A percentile compares a stretch with the other conserved stretches of the same genome.
These are phyloP conservation scores for Penicillium expansum DNA, from an alignment of 2,329 filamentous ascomycete species.

Conservation along the genomic window DNA sequence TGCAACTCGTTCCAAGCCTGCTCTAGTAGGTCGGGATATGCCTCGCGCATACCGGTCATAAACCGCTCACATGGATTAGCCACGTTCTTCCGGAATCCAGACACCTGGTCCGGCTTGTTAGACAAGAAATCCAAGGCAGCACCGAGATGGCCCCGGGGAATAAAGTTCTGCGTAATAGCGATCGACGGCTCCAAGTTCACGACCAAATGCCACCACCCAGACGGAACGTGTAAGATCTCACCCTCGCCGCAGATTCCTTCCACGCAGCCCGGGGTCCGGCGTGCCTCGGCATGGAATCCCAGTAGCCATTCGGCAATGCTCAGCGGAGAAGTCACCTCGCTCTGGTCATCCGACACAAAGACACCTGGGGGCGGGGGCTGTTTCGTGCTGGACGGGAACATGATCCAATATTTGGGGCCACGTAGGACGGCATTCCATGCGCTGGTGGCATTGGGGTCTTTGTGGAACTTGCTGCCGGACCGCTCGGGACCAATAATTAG, in stretches of 20 bases:
- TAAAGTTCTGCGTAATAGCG: slow-evolving; percentile 93
- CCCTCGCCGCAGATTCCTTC: slow-evolving; percentile 83
- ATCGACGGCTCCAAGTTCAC: slow-evolving; percentile 83
- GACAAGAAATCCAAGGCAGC: slow-evolving; percentile 77
- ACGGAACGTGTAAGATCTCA: slow-evolving; percentile 88
- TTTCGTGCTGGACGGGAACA: slow-evolving; percentile 74
- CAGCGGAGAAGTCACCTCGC: slow-evolving; percentile 88
- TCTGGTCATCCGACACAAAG: slow-evolving; percentile 82
- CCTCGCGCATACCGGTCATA: slow-evolving; percentile 61
- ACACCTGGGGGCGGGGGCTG: slow-evolving; percentile 76
- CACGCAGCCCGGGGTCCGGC: slow-evolving; percentile 69
- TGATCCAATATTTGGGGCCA: slow-evolving; percentile 96
- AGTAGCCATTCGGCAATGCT: slow-evolving; percentile 97
- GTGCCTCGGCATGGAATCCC: slow-evolving; percentile 80
- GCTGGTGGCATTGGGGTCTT: slow-evolving; percentile 66
- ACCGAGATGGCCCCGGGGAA: slow-evolving; percentile 69
- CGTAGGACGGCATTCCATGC: slow-evolving; percentile 94
- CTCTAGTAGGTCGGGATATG: slow-evolving; percentile 65
- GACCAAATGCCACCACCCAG: slow-evolving; percentile 95
- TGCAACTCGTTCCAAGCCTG: slow-evolving; percentile 65
- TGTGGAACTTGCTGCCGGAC: slow-evolving; percentile 93
- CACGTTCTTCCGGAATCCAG: slow-evolving; percentile 74
- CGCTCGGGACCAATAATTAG: slow-evolving; percentile 83
- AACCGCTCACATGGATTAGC: slow-evolving; percentile 73
- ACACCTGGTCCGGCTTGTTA: slow-evolving; percentile 81